These are phyloP conservation scores for Secale cereale DNA, from an alignment of 176 grass and related monocot genomes.

Conservation along the genomic window DNA sequence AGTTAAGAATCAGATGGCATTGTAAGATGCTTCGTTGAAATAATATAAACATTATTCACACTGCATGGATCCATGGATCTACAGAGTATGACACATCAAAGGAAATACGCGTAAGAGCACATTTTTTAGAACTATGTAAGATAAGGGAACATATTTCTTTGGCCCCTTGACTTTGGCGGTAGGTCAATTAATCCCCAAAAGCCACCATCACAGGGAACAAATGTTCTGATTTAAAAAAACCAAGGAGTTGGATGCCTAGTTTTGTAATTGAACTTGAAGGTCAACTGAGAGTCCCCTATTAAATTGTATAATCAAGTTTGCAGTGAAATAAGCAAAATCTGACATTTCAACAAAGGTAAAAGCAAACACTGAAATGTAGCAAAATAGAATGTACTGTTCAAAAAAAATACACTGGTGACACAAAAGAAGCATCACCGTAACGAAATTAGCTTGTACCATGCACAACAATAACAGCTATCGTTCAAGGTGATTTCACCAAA, in stretches of 20 bases:
- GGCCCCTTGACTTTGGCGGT: not conserved
- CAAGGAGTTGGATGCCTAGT: not conserved
- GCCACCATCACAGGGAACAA: not conserved
- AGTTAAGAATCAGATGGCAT: constrained; percentile 17
- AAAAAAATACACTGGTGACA: constrained; percentile 16
- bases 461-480: constrained; percentile 10
- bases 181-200: not conserved
- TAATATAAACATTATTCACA: constrained; percentile 6
- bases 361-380: not conserved
- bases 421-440: constrained; percentile 6
- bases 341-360: not conserved
- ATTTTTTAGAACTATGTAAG: not conserved
- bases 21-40: not conserved
- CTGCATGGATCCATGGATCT: not conserved
- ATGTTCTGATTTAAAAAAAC: not conserved
- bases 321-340: not conserved
- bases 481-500: not conserved
- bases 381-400: not conserved
- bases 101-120: not conserved
- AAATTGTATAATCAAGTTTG: constrained; percentile 4
- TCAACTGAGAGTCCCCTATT: not conserved
- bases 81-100: constrained; percentile 3
- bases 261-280: constrained; percentile 7
- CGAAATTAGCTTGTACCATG: constrained; percentile 54
- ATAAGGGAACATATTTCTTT: not conserved